phyloP scores from a whole-genome alignment of 306 rosid genomes.

The Vicia faba region DNA sequence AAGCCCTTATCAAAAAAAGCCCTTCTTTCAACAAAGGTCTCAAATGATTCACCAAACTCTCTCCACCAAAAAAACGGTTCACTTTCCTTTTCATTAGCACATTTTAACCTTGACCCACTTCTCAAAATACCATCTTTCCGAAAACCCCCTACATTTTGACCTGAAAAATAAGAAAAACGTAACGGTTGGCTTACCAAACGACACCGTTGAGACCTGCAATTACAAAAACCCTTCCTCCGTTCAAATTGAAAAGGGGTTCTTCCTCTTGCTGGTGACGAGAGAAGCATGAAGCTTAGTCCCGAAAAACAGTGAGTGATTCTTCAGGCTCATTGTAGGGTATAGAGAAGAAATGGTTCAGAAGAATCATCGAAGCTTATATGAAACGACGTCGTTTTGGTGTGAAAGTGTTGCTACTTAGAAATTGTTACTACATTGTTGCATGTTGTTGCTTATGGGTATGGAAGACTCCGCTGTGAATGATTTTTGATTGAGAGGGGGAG shows the following conservation, averaged over 20 bases:
- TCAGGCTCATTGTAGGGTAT: constrained; percentile 54
- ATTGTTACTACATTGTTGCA: not conserved
- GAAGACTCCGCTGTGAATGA: not conserved
- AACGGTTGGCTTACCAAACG: constrained; percentile 52
- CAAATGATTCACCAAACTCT: constrained; percentile 54
- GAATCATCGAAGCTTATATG: constrained; percentile 26
- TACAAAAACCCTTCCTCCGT: constrained; percentile 47
- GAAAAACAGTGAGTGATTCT: constrained; percentile 50
- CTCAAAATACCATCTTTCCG: constrained; percentile 47
- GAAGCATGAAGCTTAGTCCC: constrained; percentile 58
- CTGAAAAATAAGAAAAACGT: constrained; percentile 55
- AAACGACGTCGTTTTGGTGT: constrained; percentile 3
- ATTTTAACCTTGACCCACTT: constrained; percentile 56
- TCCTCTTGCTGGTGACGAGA: constrained; percentile 19
- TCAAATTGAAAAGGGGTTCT: constrained; percentile 40
- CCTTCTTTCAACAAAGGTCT: constrained; percentile 74
- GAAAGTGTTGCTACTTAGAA: not conserved
- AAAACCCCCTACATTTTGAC: constrained; percentile 52
- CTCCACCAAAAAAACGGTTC: constrained; percentile 56
- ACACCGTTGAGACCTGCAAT: constrained; percentile 49
- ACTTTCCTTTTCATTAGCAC: constrained; percentile 60
- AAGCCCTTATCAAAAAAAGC: constrained; percentile 71
- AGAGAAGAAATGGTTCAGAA: constrained; percentile 46
- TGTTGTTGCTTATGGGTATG: constrained; percentile 3
- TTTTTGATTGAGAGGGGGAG: constrained; percentile 19